Evolutionary conservation across 2,329 filamentous ascomycete species (phyloP).

Genomic region (Stagonosporopsis tanaceti): DNA sequence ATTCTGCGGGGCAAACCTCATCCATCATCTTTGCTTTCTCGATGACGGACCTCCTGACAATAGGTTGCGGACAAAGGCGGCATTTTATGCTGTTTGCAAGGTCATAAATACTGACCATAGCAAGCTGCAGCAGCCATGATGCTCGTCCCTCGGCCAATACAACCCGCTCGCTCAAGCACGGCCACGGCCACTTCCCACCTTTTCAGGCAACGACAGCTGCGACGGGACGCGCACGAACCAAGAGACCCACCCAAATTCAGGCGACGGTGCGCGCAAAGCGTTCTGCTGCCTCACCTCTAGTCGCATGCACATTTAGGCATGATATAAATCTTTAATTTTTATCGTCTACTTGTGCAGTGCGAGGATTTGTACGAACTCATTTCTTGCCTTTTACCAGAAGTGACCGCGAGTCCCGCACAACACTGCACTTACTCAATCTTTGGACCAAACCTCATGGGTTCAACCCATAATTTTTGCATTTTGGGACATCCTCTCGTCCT

Average conservation of each 20-base stretch:
- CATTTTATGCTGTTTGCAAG: not conserved
- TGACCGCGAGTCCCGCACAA: slow-evolving; percentile 72
- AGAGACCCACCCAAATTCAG: not conserved
- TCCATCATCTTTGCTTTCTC: not conserved
- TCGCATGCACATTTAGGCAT: not conserved
- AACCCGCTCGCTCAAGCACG: not conserved
- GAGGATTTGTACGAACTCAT: slow-evolving; percentile 76
- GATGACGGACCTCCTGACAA: not conserved
- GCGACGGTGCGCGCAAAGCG: not conserved
- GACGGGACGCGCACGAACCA: slow-evolving; percentile 4
- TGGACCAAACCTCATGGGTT: slow-evolving; percentile 57
- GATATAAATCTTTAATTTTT: slow-evolving; percentile 15
- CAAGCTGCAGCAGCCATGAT: not conserved
- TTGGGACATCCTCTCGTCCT: slow-evolving; percentile 5
- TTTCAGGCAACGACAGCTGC: not conserved
- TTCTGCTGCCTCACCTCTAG: not conserved
- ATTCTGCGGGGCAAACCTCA: slow-evolving; percentile 9
- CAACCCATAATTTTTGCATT: slow-evolving; percentile 52
- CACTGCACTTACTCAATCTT: slow-evolving; percentile 67
- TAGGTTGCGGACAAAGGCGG: not conserved
- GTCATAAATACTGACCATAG: too few relatives aligned
- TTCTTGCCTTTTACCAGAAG: slow-evolving; percentile 84
- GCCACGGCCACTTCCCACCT: slow-evolving; percentile 1
- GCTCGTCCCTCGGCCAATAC: not conserved
- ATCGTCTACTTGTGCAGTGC: slow-evolving; percentile 62